Conservation (phyloP, 2,329 filamentous ascomycete species). For the Colletotrichum coccodes region DNA sequence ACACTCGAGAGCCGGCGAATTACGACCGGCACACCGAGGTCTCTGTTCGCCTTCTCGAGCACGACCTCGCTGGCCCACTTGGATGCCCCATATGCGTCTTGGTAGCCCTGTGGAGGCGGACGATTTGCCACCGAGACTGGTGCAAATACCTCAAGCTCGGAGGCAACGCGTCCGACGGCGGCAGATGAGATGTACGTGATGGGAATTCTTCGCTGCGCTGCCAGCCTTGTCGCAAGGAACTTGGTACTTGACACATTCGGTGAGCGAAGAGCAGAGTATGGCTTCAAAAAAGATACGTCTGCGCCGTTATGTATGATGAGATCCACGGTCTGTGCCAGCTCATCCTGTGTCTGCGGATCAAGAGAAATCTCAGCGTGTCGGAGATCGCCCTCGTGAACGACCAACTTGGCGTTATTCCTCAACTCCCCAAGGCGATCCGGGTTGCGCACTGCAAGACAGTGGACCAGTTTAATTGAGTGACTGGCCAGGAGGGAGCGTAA, state of each 20-base stretch:
- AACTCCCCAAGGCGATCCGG: neutral
- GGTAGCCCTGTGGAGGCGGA: constrained; percentile 35
- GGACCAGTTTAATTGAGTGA: constrained; percentile 44
- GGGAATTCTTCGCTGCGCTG: constrained; percentile 27
- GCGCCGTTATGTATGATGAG: constrained; percentile 63
- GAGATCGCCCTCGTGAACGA: constrained; percentile 50
- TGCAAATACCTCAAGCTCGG: constrained; percentile 25
- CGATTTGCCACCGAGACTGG: constrained; percentile 5
- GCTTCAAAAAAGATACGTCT: constrained; percentile 44
- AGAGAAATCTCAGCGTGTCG: constrained; percentile 47
- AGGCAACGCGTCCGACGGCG: constrained; percentile 28
- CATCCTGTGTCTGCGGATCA: constrained; percentile 23
- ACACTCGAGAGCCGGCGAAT: constrained; percentile 39
- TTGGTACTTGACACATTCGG: constrained; percentile 43
- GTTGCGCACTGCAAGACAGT: constrained; percentile 53
- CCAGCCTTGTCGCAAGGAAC: constrained; percentile 38
- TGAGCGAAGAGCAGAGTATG: constrained; percentile 39
- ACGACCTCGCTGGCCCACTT: constrained; percentile 47
- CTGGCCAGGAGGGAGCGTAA: constrained; percentile 46
- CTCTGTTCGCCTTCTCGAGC: constrained; percentile 38
- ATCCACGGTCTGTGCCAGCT: constrained; percentile 39
- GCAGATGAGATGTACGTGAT: constrained; percentile 49
- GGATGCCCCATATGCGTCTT: constrained; percentile 43
- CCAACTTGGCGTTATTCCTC: constrained; percentile 40
- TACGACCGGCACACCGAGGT: constrained; percentile 36